Base-by-base conservation (phyloP, 345 rosid species). In the Schrenkiella parvula region DNA sequence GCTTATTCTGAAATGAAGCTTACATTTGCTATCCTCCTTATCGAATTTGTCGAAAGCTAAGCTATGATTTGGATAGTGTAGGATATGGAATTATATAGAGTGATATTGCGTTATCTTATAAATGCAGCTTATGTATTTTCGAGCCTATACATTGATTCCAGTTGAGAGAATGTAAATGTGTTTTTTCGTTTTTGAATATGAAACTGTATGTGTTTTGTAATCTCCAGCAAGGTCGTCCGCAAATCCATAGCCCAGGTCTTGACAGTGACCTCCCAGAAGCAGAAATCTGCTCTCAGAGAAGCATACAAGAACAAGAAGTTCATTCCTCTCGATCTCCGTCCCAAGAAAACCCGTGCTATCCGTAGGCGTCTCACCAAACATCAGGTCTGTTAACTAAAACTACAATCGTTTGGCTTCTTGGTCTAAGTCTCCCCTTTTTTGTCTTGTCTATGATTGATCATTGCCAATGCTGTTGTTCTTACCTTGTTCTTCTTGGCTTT, bases 211-310 rank as follows among this genome's bases (percentile, higher is more conserved):
- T 31, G 8, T 31, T 8, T 39, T 68, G 12, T 54, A 10, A 69
- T 78, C 73, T 39, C 0, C 95, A 91, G 97, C 54, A 91, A 88
- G 91, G 91, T 91, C 12, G 97, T 91, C 61, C 85, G 97, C 78
- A 61, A 84, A 80, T 86, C 89, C 3, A 89, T 91, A 12, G 97
- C 97, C 0, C 95, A 89, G 74, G 97, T 91, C 2, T 58, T 91
- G 88, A 91, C 97, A 0, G 93, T 91, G 42, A 82, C 77, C 32
- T 89, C 97, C 0, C 97, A 91, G 79, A 89, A 79, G 75, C 97
- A 91, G 79, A 91, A 91, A 80, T 66, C 86, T 31, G 88, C 89
- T 0, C 42, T 91, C 28, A 89, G 97, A 81, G 93, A 89, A 15
- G 97, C 71, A 6, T 91, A 86, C 76, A 84, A 87, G 87, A 87